These are phyloP conservation scores for Entomortierella parvispora DNA, from an alignment of 192 early-diverging fungal species.

Conservation along the genomic window DNA sequence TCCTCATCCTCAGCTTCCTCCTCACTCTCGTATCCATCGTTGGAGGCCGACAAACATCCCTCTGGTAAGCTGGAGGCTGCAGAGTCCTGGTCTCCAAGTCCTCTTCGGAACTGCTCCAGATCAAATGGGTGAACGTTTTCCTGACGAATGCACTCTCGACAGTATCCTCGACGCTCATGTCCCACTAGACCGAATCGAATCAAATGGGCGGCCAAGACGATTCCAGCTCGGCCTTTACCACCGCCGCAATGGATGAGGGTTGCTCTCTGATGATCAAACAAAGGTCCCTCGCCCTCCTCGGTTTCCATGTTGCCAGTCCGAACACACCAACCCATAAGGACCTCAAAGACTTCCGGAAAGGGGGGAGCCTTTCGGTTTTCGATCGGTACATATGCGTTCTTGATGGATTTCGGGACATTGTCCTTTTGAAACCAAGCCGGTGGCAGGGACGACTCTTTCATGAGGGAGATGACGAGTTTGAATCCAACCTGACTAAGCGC, in stretches of 20 bases:
- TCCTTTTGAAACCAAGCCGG: slow-evolving; percentile 27
- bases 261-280: slow-evolving; percentile 23
- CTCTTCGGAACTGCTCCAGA: slow-evolving; percentile 36
- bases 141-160: slow-evolving; percentile 17
- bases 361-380: slow-evolving; percentile 45
- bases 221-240: slow-evolving; percentile 46
- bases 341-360: slow-evolving; percentile 46
- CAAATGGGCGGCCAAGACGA: slow-evolving; percentile 41
- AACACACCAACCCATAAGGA: slow-evolving; percentile 47
- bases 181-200: slow-evolving; percentile 40
- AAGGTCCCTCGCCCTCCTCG: neutral
- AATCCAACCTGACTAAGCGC: slow-evolving; percentile 41
- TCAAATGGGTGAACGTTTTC: slow-evolving; percentile 33
- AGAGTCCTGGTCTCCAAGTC: slow-evolving; percentile 16
- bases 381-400: slow-evolving; percentile 46
- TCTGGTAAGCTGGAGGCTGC: slow-evolving; percentile 20
- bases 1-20: slow-evolving; percentile 13
- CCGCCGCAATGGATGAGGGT: slow-evolving; percentile 48
- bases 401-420: slow-evolving; percentile 13
- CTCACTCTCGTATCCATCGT: neutral
- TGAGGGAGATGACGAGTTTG: slow-evolving; percentile 34
- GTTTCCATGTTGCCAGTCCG: slow-evolving; percentile 6
- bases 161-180: slow-evolving; percentile 36
- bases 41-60: slow-evolving; percentile 5
- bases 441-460: slow-evolving; percentile 40